Conservation (phyloP, 306 rosid species). For the Acacia confusa region DNA sequence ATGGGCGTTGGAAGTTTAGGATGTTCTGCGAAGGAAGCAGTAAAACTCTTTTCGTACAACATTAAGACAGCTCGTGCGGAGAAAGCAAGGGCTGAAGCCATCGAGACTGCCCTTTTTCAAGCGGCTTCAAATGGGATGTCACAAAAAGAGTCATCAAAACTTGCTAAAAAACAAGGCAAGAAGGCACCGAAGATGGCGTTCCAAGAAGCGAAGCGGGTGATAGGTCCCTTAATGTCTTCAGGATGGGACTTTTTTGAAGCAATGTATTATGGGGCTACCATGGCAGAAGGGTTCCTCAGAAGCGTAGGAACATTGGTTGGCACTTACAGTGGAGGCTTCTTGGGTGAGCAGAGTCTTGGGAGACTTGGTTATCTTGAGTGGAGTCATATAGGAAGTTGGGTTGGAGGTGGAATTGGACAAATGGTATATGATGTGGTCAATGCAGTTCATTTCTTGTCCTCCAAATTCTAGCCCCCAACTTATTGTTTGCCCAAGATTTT, state of each 20-base stretch:
- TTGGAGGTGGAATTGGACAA: slow-evolving; percentile 81
- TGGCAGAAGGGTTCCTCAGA: slow-evolving; percentile 68
- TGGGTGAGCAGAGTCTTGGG: slow-evolving; percentile 79
- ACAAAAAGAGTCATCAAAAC: slow-evolving; percentile 57
- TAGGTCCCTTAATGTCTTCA: slow-evolving; percentile 84
- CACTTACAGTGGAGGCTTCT: slow-evolving; percentile 65
- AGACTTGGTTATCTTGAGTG: slow-evolving; percentile 86
- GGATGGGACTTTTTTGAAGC: slow-evolving; percentile 97
- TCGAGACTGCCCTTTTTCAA: slow-evolving; percentile 60
- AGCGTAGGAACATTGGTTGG: slow-evolving; percentile 85
- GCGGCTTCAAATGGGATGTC: slow-evolving; percentile 62
- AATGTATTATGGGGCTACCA: slow-evolving; percentile 72
- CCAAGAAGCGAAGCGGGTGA: slow-evolving; percentile 68
- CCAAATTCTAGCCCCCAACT: slow-evolving; percentile 39
- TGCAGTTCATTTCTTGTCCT: slow-evolving; percentile 56
- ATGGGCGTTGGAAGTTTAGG: slow-evolving; percentile 81
- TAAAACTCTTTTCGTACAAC: slow-evolving; percentile 68
- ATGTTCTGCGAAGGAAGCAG: slow-evolving; percentile 82
- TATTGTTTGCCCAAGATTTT: not conserved
- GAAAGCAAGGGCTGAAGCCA: slow-evolving; percentile 47
- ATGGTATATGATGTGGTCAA: slow-evolving; percentile 81
- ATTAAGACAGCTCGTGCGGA: slow-evolving; percentile 59
- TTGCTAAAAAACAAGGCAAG: slow-evolving; percentile 61
- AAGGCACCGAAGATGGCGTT: slow-evolving; percentile 76
- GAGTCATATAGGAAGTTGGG: slow-evolving; percentile 93